These are phyloP conservation scores for Stemphylium beticola DNA, from an alignment of 2,329 filamentous ascomycete species.

Conservation along the genomic window DNA sequence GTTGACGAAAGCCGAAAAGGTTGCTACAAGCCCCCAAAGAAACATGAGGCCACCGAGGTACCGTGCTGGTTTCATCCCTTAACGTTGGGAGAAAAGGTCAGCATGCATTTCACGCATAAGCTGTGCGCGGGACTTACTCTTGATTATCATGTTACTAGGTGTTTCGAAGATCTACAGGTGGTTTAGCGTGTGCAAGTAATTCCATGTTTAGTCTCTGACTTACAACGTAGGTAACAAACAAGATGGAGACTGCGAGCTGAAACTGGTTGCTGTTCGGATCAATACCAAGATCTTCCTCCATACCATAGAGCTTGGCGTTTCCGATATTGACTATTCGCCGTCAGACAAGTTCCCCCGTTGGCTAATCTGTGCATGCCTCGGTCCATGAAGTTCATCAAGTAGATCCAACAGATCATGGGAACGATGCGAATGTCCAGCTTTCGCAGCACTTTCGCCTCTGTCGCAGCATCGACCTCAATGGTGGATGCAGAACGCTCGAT, in stretches of 20 bases:
- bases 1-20: constrained; percentile 32
- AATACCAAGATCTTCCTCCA: constrained; percentile 30
- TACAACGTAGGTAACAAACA: constrained; percentile 36
- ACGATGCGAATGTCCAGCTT: constrained; percentile 58
- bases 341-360: background rate
- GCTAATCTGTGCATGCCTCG: constrained; percentile 45
- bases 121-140: background rate
- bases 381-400: constrained; percentile 55
- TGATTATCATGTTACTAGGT: constrained; percentile 56
- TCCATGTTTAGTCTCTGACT: background rate
- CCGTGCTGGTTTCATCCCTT: constrained; percentile 44
- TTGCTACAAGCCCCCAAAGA: constrained; percentile 33
- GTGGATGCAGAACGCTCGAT: constrained; percentile 13
- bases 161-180: constrained; percentile 49
- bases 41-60: constrained; percentile 34
- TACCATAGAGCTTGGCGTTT: constrained; percentile 48
- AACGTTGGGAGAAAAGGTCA: background rate
- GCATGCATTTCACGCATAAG: background rate
- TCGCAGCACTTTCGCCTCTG: constrained; percentile 55
- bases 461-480: constrained; percentile 49
- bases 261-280: constrained; percentile 22
- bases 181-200: constrained; percentile 17
- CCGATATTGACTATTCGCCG: constrained; percentile 36
- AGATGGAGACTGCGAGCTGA: constrained; percentile 30
- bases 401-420: constrained; percentile 63